Base-by-base conservation (phyloP, 2,329 filamentous ascomycete species). In the Stenocarpella maydis region DNA sequence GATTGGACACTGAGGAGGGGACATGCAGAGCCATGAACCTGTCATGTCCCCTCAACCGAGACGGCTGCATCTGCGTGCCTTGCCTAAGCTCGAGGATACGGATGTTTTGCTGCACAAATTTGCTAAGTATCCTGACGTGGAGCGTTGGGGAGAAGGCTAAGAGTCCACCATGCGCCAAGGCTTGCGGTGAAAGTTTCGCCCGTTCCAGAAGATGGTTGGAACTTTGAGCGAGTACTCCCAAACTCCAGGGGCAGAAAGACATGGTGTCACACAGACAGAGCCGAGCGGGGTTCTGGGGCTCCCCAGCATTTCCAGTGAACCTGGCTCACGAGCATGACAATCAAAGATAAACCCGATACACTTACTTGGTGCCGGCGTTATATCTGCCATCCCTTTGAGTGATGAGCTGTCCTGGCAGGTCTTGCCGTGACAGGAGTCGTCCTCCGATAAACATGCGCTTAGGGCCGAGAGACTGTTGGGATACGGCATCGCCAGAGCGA, bases 141-240 rank as follows among this genome's bases (percentile, higher is more conserved):
- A 47, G 58, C 28, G 19, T 37, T 26, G 52, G n/a, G n/a, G 45
- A 54, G n/a, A 15, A 39, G 21, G 24, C 21, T 34, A 47, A 34
- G 52, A 49, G 26, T 41, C 19, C 21, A 28, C 54, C 41, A 58
- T 39, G 64, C 41, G 64, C 50, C 52, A 45, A 49, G 64, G 64
- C 64, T 24, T 34, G 64, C 45, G 45, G 53, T 58, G n/a, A 55
- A 53, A 67, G 37, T 67, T 58, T 67, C 52, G n/a, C 41, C 52
- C 37, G 28, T 58, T 58, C 52, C 39, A 53, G 50, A 66, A 54
- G 34, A 45, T 55, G 28, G 28, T 24, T 34, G 50, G 31, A 66
- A 55, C 58, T 47, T 31, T 43, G 64, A 37, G 19, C 10, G 5
- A 34, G 45, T 52, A 28, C 8, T 28, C 41, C 26, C 39, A 61